Percentiles rank a stretch among this genome's conserved stretches.
phyloP scores from a whole-genome alignment of 2,329 filamentous ascomycete species.

The Boeremia exigua region DNA sequence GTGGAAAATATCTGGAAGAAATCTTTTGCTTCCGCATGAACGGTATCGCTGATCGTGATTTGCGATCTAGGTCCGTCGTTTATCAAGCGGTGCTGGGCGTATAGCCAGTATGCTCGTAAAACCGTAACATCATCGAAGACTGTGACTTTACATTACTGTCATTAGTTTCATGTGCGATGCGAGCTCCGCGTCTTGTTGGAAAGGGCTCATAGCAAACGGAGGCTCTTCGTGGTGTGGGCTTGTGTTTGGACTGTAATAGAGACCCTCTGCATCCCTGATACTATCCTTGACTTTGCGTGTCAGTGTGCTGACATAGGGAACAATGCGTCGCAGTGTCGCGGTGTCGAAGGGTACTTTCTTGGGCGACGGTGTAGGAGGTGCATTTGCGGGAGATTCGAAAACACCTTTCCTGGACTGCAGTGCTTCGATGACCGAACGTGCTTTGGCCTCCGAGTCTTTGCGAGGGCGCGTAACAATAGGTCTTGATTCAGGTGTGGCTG shows the following conservation, averaged over 20 bases:
- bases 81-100: slow-evolving; percentile 8
- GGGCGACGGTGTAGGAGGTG: slow-evolving; percentile 38
- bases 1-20: slow-evolving; percentile 36
- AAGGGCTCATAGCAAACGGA: slow-evolving; percentile 42
- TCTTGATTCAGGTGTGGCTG: slow-evolving; percentile 32
- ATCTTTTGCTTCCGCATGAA: slow-evolving; percentile 30
- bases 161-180: slow-evolving; percentile 49
- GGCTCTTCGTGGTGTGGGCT: slow-evolving; percentile 47
- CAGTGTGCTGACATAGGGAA: slow-evolving; percentile 58
- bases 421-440: slow-evolving; percentile 67
- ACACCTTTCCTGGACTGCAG: slow-evolving; percentile 58
- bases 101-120: slow-evolving; percentile 23
- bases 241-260: slow-evolving; percentile 53
- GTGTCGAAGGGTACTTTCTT: slow-evolving; percentile 72
- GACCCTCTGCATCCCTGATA: slow-evolving; percentile 55
- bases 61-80: slow-evolving; percentile 5
- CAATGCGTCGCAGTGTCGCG: slow-evolving; percentile 67
- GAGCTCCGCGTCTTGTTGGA: slow-evolving; percentile 42
- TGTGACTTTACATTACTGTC: slow-evolving; percentile 45
- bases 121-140: slow-evolving; percentile 18
- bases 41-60: slow-evolving; percentile 27
- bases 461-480: slow-evolving; percentile 53
- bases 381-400: slow-evolving; percentile 32
- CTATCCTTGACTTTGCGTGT: slow-evolving; percentile 57
- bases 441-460: slow-evolving; percentile 64